Evolutionary conservation across 257 asterid genomes (phyloP).

Genomic region (Nicotiana noctiflora): DNA sequence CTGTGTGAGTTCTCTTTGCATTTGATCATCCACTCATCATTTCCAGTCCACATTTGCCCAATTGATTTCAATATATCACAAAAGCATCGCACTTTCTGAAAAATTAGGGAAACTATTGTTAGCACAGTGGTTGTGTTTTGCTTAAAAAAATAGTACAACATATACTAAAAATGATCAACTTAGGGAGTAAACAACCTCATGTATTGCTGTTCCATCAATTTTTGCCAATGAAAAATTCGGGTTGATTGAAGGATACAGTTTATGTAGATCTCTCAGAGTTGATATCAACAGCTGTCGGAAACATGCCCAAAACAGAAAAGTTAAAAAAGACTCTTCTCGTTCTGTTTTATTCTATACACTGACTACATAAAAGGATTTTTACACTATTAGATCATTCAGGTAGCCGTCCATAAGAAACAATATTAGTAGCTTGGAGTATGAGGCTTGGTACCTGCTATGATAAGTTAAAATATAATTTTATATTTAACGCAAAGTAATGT

Average conservation of each 20-base stretch:
- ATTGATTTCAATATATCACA: constrained; percentile 59
- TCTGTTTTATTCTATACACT: background rate
- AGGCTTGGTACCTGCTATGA: no score
- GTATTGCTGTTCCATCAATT: constrained; percentile 36
- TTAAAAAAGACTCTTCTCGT: background rate
- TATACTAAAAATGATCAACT: background rate
- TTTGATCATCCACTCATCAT: constrained; percentile 58
- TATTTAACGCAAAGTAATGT: no score
- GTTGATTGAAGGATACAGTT: constrained; percentile 38
- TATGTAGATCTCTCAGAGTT: constrained; percentile 63
- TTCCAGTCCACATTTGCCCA: constrained; percentile 65
- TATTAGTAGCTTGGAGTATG: no score
- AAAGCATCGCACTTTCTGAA: constrained; percentile 52
- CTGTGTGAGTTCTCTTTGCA: constrained; percentile 34
- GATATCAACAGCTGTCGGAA: constrained; percentile 48
- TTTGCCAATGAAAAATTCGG: constrained; percentile 32
- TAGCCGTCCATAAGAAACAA: no score
- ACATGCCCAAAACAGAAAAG: background rate
- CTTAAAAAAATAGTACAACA: background rate
- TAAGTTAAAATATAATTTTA: no score
- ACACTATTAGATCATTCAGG: no score
- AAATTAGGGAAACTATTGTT: background rate
- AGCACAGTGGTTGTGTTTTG: constrained; percentile 1
- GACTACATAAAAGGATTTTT: no score
- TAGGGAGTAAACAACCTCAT: constrained; percentile 37